These are phyloP conservation scores for Vaccinium myrtillus DNA, from an alignment of 148 eudicot species.

Conservation along the genomic window DNA sequence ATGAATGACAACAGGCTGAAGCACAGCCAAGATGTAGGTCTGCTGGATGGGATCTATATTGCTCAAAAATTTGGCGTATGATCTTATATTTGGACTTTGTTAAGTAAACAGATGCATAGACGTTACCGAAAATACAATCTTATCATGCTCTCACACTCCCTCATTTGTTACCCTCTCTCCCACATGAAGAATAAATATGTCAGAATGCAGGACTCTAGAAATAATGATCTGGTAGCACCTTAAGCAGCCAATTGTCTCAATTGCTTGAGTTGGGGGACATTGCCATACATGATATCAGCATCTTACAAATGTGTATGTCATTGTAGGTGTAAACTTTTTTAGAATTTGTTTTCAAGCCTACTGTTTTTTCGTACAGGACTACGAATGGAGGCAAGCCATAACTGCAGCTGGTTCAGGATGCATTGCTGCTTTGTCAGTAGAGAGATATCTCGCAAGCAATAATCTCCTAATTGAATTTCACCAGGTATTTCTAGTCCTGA, in stretches of 20 bases:
- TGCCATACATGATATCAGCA: not conserved
- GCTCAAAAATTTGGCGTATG: not conserved
- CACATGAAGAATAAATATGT: not conserved
- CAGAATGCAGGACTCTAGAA: not conserved
- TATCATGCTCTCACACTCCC: not conserved
- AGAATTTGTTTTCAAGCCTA: not conserved
- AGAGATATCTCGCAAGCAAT: conserved; percentile 90
- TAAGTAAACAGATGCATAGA: not conserved
- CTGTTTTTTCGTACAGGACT: conserved; percentile 49
- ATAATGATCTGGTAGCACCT: not conserved
- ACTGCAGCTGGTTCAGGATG: conserved; percentile 99
- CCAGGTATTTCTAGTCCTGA: conserved; percentile 54
- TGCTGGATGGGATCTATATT: not conserved
- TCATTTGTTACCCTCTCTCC: not conserved
- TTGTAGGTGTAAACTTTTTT: not conserved
- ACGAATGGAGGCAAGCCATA: conserved; percentile 98
- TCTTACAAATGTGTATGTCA: not conserved
- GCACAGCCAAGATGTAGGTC: not conserved
- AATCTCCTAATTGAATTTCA: conserved; percentile 90
- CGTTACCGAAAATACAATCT: not conserved
- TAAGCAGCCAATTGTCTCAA: not conserved
- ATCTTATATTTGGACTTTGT: not conserved
- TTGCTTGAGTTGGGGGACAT: not conserved
- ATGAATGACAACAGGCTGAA: not conserved
- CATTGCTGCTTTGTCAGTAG: conserved; percentile 93